Percentiles rank a stretch among this genome's conserved stretches.
phyloP scores from a whole-genome alignment of 2,329 filamentous ascomycete genomes.

The Alternaria infectoria region DNA sequence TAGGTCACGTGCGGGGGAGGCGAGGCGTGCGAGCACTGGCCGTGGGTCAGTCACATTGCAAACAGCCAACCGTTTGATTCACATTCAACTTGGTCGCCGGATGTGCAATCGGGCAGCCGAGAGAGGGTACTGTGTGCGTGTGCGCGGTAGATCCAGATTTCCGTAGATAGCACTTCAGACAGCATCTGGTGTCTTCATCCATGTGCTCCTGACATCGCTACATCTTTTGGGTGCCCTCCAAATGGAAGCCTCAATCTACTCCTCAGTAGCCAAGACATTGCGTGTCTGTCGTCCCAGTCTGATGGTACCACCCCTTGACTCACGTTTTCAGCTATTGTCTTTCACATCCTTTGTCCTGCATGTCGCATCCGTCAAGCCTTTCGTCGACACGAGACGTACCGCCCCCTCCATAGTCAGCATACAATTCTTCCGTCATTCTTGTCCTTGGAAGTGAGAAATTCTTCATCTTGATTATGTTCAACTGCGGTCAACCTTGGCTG shows the following conservation, averaged over 20 bases:
- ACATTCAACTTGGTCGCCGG: neutral
- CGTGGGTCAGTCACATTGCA: neutral
- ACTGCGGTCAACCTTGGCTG: constrained; percentile 22
- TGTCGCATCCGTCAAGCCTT: constrained; percentile 1
- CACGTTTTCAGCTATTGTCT: constrained; percentile 2
- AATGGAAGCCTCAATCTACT: neutral
- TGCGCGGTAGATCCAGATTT: neutral
- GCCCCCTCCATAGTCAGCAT: constrained; percentile 11
- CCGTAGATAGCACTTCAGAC: neutral
- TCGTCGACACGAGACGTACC: neutral
- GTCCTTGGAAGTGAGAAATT: constrained; percentile 11
- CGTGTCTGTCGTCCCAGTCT: neutral
- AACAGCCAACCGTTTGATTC: neutral
- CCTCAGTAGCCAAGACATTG: neutral
- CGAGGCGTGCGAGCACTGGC: constrained; percentile 1
- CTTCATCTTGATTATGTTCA: constrained; percentile 39
- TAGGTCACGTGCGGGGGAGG: constrained; percentile 13
- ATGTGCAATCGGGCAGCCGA: neutral
- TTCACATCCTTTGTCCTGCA: constrained; percentile 1
- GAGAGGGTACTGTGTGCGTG: neutral
- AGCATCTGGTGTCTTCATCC: neutral
- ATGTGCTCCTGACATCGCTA: neutral
- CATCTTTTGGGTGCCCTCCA: neutral
- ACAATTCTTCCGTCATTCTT: constrained; percentile 11
- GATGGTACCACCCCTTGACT: neutral